phyloP scores from a whole-genome alignment of 78 protist genomes.

The Mastigamoeba balamuthi region DNA sequence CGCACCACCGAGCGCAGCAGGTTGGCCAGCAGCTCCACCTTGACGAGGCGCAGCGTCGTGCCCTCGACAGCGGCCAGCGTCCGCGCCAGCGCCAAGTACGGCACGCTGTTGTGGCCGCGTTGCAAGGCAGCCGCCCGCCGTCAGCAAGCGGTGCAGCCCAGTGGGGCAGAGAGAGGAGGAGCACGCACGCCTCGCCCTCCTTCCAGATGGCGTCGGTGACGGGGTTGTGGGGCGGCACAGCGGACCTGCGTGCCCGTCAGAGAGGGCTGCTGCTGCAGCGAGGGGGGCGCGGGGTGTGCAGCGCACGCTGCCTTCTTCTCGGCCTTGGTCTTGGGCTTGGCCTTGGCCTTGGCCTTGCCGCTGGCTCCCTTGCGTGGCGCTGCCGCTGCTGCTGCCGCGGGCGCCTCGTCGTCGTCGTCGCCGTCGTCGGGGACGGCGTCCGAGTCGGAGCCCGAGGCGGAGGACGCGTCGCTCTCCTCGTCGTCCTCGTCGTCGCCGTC shows the following conservation, averaged over 20 bases:
- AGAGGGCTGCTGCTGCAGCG: not conserved
- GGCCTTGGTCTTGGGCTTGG: not conserved
- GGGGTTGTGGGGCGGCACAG: slow-evolving; percentile 22
- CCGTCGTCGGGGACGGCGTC: not conserved
- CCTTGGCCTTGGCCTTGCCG: slow-evolving; percentile 3
- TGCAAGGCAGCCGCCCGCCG: not conserved
- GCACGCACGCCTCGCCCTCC: slow-evolving; percentile 27
- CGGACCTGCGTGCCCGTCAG: slow-evolving; percentile 1
- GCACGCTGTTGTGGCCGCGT: slow-evolving; percentile 1
- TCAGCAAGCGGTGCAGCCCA: too few relatives aligned
- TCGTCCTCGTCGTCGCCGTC: too few relatives aligned
- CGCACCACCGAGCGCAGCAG: slow-evolving; percentile 36
- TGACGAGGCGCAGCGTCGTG: slow-evolving; percentile 30
- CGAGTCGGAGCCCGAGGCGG: too few relatives aligned
- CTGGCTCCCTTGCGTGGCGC: not conserved
- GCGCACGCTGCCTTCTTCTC: not conserved
- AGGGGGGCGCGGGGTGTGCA: not conserved
- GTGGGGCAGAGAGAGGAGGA: not conserved
- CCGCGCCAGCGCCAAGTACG: slow-evolving; percentile 52
- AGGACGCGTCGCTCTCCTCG: too few relatives aligned
- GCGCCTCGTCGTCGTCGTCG: not conserved
- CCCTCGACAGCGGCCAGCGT: slow-evolving; percentile 48
- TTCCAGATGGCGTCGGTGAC: slow-evolving; percentile 50
- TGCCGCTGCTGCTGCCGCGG: not conserved
- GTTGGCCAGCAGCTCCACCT: slow-evolving; percentile 27